A percentile compares a stretch with the other conserved stretches of the same genome.
phyloP scores from a whole-genome alignment of 257 asterid species.

The Eucommia ulmoides region DNA sequence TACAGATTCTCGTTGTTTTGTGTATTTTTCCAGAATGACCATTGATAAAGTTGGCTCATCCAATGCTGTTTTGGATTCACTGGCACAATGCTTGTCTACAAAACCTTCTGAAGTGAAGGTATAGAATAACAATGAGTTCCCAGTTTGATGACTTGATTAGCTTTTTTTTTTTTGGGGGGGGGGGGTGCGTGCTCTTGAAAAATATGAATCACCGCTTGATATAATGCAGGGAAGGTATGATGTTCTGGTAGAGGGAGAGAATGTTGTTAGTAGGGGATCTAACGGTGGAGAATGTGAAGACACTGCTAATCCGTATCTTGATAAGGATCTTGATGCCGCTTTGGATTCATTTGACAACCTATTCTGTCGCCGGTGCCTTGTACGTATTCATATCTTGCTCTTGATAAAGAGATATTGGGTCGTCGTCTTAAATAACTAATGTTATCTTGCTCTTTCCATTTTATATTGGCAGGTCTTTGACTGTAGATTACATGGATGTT shows the following conservation, averaged over 20 bases:
- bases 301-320: conserved; percentile 50
- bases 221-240: conserved; percentile 91
- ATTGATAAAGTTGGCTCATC: conserved; percentile 45
- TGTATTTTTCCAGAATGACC: conserved; percentile 38
- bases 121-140: no score
- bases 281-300: conserved; percentile 37
- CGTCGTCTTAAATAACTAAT: not conserved
- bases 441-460: conserved; percentile 8
- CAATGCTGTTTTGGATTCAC: conserved; percentile 44
- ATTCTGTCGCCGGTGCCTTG: conserved; percentile 91
- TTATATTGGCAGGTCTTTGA: conserved; percentile 66
- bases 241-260: conserved; percentile 40
- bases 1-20: no score
- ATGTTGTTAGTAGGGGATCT: conserved; percentile 18
- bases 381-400: conserved; percentile 21
- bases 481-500: conserved; percentile 90
- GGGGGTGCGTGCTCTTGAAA: conserved; percentile 49
- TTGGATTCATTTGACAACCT: conserved; percentile 86
- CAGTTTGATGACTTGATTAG: no score
- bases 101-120: conserved; percentile 74
- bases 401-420: not conserved
- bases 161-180: no score
- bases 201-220: conserved; percentile 49
- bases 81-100: conserved; percentile 62
- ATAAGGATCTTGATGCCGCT: conserved; percentile 87